These are phyloP conservation scores for Trametes punicea DNA, from an alignment of 768 basidiomycete species.

Conservation along the genomic window DNA sequence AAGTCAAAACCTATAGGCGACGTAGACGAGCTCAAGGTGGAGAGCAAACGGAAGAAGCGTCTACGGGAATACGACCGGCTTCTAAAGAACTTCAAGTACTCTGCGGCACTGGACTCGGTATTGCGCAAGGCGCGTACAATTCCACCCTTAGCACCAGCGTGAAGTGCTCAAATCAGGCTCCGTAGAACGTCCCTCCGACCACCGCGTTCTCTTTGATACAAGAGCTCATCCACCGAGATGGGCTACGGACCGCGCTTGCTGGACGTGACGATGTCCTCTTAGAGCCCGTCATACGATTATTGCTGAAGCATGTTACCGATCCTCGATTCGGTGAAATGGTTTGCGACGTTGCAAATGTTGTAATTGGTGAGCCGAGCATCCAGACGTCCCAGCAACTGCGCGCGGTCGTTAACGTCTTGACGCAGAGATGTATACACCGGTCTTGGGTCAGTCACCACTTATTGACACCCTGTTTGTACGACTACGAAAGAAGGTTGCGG, in stretches of 20 bases:
- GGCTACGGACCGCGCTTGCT: constrained; percentile 76
- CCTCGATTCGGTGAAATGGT: constrained; percentile 92
- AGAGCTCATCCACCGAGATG: constrained; percentile 91
- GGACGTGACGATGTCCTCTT: constrained; percentile 92
- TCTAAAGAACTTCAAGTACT: constrained; percentile 91
- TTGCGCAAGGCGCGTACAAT: constrained; percentile 69
- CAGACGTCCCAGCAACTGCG: background rate
- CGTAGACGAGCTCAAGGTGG: constrained; percentile 73
- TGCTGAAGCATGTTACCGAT: constrained; percentile 82
- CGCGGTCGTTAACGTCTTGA: constrained; percentile 7
- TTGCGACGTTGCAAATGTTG: constrained; percentile 71
- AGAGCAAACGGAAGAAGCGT: constrained; percentile 63
- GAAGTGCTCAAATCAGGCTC: background rate
- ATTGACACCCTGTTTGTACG: constrained; percentile 85
- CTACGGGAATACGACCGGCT: constrained; percentile 86
- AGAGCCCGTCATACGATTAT: constrained; percentile 84
- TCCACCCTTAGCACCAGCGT: background rate
- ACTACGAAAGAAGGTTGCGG: constrained; percentile 77
- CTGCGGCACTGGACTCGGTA: constrained; percentile 90
- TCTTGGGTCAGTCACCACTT: constrained; percentile 91
- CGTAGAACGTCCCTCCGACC: constrained; percentile 75
- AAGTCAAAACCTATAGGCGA: constrained; percentile 54
- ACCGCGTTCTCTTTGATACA: constrained; percentile 89
- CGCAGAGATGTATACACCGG: constrained; percentile 85
- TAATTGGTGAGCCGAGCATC: constrained; percentile 63